phyloP scores from a whole-genome alignment of 2,329 filamentous ascomycete species.

The Aspergillus caelatus region DNA sequence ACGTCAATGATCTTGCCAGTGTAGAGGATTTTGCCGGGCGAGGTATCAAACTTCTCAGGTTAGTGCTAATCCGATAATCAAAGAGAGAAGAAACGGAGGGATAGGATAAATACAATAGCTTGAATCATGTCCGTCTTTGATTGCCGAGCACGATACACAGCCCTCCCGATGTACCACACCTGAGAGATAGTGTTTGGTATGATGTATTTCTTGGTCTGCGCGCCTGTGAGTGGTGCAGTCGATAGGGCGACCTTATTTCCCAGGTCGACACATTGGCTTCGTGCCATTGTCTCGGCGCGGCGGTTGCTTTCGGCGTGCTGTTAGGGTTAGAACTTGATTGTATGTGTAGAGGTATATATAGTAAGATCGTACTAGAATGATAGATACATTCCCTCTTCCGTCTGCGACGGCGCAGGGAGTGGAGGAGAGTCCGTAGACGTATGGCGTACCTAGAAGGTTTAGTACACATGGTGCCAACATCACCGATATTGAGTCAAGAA shows the following conservation, averaged over 20 bases:
- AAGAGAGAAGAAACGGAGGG: background rate
- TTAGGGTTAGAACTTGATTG: background rate
- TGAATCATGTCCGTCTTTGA: conserved; percentile 41
- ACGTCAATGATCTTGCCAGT: conserved; percentile 51
- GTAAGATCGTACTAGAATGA: conserved; percentile 14
- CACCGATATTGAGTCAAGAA: background rate
- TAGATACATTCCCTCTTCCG: conserved; percentile 45
- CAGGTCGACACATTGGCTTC: conserved; percentile 30
- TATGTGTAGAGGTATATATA: background rate
- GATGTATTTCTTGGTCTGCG: conserved; percentile 27
- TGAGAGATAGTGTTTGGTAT: conserved; percentile 35
- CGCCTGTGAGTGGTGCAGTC: conserved; percentile 24
- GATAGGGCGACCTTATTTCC: conserved; percentile 27
- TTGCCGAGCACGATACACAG: conserved; percentile 28
- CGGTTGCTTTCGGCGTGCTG: conserved; percentile 28
- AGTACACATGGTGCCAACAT: background rate
- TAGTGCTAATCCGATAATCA: background rate
- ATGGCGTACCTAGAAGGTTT: background rate
- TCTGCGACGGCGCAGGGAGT: conserved; percentile 40
- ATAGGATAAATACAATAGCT: conserved; percentile 41
- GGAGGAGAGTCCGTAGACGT: background rate
- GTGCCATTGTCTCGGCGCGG: conserved; percentile 28
- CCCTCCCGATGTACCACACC: conserved; percentile 34
- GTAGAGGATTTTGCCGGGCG: conserved; percentile 43
- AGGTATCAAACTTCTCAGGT: conserved; percentile 27